These are phyloP conservation scores for Vachellia pachyceras DNA, from an alignment of 306 rosid genomes.

Conservation along the genomic window DNA sequence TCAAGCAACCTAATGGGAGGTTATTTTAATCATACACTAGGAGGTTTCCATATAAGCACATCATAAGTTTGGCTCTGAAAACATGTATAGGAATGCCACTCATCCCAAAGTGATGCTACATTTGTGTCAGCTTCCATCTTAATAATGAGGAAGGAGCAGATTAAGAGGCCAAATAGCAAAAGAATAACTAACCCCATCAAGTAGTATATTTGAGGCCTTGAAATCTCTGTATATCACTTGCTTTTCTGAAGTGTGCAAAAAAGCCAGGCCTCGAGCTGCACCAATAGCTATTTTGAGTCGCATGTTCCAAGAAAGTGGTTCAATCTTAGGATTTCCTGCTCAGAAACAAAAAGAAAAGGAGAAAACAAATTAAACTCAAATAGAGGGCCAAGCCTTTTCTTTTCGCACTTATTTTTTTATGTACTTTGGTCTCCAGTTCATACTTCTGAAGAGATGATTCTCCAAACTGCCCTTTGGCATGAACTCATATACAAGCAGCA, in stretches of 20 bases:
- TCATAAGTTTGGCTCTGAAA: not conserved
- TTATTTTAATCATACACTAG: not conserved
- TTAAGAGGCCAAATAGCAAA: conserved; percentile 4
- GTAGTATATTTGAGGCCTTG: conserved; percentile 90
- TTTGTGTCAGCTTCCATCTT: conserved; percentile 20
- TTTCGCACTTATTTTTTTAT: conserved; percentile 3
- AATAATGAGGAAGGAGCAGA: not conserved
- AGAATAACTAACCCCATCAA: conserved; percentile 69
- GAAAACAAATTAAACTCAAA: conserved; percentile 23
- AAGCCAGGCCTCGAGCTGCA: conserved; percentile 90
- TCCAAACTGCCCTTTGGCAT: conserved; percentile 92
- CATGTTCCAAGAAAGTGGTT: conserved; percentile 71
- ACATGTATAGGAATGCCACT: not conserved
- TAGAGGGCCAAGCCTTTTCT: not conserved
- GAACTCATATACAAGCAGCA: conserved; percentile 93
- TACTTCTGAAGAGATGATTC: conserved; percentile 89
- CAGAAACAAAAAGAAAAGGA: conserved; percentile 31
- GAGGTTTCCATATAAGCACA: not conserved
- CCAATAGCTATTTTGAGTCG: conserved; percentile 79
- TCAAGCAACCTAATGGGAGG: not conserved
- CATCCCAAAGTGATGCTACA: conserved; percentile 26
- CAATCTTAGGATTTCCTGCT: conserved; percentile 58
- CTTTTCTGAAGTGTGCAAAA: conserved; percentile 74
- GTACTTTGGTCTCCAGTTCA: conserved; percentile 30
- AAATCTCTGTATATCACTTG: conserved; percentile 89